Evolutionary conservation across 164 flowering plant species (phyloP).

Genomic region (Macadamia integrifolia): DNA sequence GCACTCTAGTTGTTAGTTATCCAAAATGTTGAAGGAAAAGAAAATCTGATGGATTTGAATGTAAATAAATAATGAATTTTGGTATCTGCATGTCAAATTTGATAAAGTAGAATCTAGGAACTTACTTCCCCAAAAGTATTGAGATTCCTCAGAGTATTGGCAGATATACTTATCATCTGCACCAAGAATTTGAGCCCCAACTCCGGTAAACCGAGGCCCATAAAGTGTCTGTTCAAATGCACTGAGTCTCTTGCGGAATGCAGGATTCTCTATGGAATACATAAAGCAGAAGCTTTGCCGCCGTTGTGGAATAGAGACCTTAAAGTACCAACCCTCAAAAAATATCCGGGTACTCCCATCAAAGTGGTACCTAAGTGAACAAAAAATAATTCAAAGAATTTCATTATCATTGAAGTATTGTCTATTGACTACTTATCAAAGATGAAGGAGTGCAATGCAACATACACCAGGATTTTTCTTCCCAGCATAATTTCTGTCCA

Average conservation of each 20-base stretch:
- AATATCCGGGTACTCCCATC: conserved; percentile 71
- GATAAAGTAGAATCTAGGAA: background rate
- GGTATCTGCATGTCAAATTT: background rate
- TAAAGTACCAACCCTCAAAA: conserved; percentile 98
- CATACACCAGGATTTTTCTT: no score
- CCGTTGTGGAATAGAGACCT: conserved; percentile 75
- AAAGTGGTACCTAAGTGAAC: conserved; percentile 64
- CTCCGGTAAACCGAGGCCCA: conserved; percentile 84
- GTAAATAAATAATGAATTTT: background rate
- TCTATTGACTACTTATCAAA: no score
- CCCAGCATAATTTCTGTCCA: no score
- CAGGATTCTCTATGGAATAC: conserved; percentile 90
- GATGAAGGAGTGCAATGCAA: no score
- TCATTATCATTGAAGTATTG: background rate
- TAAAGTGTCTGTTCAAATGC: conserved; percentile 42
- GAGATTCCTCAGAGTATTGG: conserved; percentile 66
- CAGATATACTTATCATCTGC: conserved; percentile 89
- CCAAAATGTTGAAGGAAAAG: background rate
- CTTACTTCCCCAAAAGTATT: conserved; percentile 95
- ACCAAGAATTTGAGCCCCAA: conserved; percentile 94
- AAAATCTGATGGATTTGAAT: background rate
- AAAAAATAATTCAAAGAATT: conserved; percentile 4
- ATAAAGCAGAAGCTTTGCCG: conserved; percentile 93
- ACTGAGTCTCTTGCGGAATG: conserved; percentile 49
- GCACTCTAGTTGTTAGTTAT: no score